Evolutionary conservation across 1,284 basidiomycete species (phyloP), one percentile per base, ranked within the genome.

Genomic region (Trichosporon ovoides): DNA sequence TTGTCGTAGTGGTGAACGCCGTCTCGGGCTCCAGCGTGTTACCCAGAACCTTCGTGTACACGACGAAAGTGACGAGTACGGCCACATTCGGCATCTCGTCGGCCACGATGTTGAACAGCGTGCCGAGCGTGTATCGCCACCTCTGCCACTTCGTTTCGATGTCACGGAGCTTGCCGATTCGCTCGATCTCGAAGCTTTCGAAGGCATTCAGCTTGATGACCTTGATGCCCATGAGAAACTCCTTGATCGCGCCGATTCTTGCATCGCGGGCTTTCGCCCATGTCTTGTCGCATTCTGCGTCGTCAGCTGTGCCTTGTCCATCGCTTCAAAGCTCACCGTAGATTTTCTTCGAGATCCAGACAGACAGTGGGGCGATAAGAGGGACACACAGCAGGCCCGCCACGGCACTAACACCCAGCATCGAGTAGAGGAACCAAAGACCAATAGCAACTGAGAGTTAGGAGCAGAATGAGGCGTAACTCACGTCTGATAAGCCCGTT

Each of bases 171-270:
- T 19, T 33, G 12, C 64, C 59, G 37, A 78, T 69, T 13, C 66
- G 57, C 0, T 60, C 51, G 1, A 62, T 58, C 49, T 71, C 72
- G 56, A 74, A 68, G 1, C 64, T 66, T 53, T 78, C 76, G 51
- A 74, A 74, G 0, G 70, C 75, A 53, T 78, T 78, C 28, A 78
- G 64, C 59, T 78, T 77, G 71, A 76, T 74, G 12, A 75, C 74
- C 56, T 76, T 77, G 63, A 74, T 69, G 16, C 73, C 69, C 11
- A 66, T 52, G 9, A 76, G 57, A 40, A 76, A 69, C 62, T 77
- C 76, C 51, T 76, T 75, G 54, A 77, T 63, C 2, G 74, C 75
- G 1, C 68, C 67, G 1, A 67, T 72, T 11, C 75, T 61, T 0
- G 70, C 71, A 60, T 77, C 76, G n/a, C 72, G 51, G 0, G 68